phyloP scores from a whole-genome alignment of 2,329 filamentous ascomycete species.

The Torrubiellomyces zombiae region DNA sequence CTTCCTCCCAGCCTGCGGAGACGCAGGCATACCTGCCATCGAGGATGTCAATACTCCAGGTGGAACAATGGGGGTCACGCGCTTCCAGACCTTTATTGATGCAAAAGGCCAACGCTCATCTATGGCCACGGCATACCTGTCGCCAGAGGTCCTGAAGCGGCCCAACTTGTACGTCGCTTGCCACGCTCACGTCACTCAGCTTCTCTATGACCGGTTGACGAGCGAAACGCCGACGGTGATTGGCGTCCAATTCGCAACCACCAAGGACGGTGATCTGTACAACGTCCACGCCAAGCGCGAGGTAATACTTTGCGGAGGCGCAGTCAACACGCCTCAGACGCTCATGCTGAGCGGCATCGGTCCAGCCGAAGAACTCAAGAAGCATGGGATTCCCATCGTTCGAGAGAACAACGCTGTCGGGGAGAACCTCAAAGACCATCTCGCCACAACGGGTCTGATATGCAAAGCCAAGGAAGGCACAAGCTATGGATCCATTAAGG shows the following conservation, averaged over 20 bases:
- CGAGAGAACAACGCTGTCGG: slow-evolving; percentile 45
- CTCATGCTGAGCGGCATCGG: slow-evolving; percentile 4
- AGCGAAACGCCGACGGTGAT: slow-evolving; percentile 4
- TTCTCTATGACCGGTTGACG: slow-evolving; percentile 6
- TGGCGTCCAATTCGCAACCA: slow-evolving; percentile 6
- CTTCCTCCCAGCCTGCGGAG: slow-evolving; percentile 6
- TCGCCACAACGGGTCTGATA: slow-evolving; percentile 4
- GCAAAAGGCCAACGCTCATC: slow-evolving; percentile 6
- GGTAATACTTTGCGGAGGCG: slow-evolving; percentile 3
- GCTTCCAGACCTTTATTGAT: slow-evolving; percentile 8
- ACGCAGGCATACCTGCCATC: slow-evolving; percentile 4
- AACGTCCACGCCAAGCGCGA: slow-evolving; percentile 13
- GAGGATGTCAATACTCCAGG: slow-evolving; percentile 6
- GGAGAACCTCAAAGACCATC: slow-evolving; percentile 24
- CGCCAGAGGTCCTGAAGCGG: slow-evolving; percentile 4
- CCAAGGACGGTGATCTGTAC: slow-evolving; percentile 4
- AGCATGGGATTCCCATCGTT: slow-evolving; percentile 17
- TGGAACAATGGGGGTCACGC: slow-evolving; percentile 6
- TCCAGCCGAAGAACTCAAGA: slow-evolving; percentile 2
- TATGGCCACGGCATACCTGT: slow-evolving; percentile 7
- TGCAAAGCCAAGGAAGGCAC: slow-evolving; percentile 5
- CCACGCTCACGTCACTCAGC: slow-evolving; percentile 5
- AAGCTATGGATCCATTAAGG: slow-evolving; percentile 6
- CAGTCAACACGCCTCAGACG: slow-evolving; percentile 3
- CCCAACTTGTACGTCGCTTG: slow-evolving; percentile 7